These are phyloP conservation scores for Geosmithia putterillii DNA, from an alignment of 2,329 filamentous ascomycete genomes.

Conservation along the genomic window DNA sequence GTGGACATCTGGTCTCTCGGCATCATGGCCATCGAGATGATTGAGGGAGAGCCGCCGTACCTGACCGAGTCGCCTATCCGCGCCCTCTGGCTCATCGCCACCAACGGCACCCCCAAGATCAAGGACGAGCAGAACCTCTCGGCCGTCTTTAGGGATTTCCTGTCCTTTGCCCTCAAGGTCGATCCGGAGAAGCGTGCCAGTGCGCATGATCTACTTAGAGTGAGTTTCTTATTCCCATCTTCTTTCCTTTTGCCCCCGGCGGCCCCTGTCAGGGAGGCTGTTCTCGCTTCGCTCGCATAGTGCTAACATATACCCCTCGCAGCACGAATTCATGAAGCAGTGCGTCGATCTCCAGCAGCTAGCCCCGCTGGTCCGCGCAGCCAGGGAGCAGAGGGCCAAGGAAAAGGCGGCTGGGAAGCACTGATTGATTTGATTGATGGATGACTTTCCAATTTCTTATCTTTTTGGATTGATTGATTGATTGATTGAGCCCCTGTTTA, in stretches of 20 bases:
- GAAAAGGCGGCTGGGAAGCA: constrained; percentile 73
- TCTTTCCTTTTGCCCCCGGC: constrained; percentile 1
- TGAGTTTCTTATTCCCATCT: constrained; percentile 34
- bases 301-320: constrained; percentile 1
- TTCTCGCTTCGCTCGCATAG: constrained; percentile 7
- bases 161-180: constrained; percentile 87
- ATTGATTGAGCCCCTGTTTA: no score
- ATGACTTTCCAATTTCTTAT: no score
- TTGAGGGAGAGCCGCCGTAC: constrained; percentile 95
- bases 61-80: constrained; percentile 88
- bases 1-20: constrained; percentile 98
- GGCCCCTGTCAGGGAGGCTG: not conserved
- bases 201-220: constrained; percentile 83
- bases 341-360: constrained; percentile 67
- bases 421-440: constrained; percentile 13
- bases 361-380: constrained; percentile 76
- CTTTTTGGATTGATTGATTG: no score
- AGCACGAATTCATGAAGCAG: constrained; percentile 73
- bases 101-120: constrained; percentile 87
- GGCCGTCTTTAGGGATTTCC: constrained; percentile 76
- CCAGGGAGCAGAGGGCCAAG: constrained; percentile 71
- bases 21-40: constrained; percentile 99
- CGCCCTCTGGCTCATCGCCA: constrained; percentile 91
- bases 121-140: constrained; percentile 83
- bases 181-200: constrained; percentile 95